Base-by-base conservation (phyloP, 805 yeast genomes). In the Wickerhamomyces sydowiorum region DNA sequence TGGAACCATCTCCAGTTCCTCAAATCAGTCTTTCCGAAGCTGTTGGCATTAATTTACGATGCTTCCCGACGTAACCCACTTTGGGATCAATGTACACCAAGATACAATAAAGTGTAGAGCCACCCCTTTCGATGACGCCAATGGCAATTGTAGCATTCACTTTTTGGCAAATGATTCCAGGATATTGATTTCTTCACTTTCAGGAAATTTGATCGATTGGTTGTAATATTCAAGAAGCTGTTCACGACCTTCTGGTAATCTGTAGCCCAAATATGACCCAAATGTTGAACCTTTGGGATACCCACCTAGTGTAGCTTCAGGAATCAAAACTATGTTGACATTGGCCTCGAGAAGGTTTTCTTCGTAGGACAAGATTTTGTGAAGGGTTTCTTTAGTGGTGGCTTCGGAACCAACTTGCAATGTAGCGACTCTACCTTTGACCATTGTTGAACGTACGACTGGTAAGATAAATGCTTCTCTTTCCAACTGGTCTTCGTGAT, bases 1-100 rank as follows among this genome's bases (percentile, higher is more conserved):
- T 68, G 5, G 72, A 66, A 4, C 76, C 76, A 42, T 70, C 75
- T 29, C 75, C 75, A 38, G 62, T 64, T 2, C 72, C 73, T 74
- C 75, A 70, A 12, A 70, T 55, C 34, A 69, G 53, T 31, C 73
- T 59, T 52, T 70, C 76, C 20, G 65, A 54, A 14, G 69, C 74
- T 5, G 75, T 70, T 31, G 75, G 75, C 54, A 64, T 52, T 43
- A 68, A 51, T 45, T 71, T 71, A 24, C 76, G 58, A 48, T 70
- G 75, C 44, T 69, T 68, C 3, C 62, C 70, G 20, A 63, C 64
- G 36, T 60, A 62, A 1, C 73, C 73, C 32, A 45, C 35, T 21
- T 41, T 49, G 12, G 72, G 69, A 42, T 67, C 72, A 32, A 70
- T 60, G 42, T 62, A 67, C 1, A 66, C 64, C 41, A 66, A 47